Percentiles rank a stretch among this genome's conserved stretches.
Evolutionary conservation across 192 early-diverging fungal species (phyloP).

Genomic region (Coemansia sp.): DNA sequence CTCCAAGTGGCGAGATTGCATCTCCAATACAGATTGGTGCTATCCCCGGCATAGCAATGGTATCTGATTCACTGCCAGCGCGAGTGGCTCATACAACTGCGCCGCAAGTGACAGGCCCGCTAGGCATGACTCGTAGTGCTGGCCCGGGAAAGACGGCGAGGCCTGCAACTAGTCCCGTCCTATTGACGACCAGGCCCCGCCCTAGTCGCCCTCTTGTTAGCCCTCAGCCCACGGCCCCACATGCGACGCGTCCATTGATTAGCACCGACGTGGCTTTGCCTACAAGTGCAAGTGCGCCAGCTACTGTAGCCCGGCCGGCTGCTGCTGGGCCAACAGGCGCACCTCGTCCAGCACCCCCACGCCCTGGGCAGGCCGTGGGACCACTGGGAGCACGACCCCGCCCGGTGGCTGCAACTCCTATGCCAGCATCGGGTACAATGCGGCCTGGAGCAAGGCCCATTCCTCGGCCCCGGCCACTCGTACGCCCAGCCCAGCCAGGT

Average conservation of each 20-base stretch:
- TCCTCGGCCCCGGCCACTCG: constrained; percentile 22
- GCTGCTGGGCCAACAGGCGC: neutral
- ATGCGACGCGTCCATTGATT: neutral
- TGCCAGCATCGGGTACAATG: neutral
- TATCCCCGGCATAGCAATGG: neutral
- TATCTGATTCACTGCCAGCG: neutral
- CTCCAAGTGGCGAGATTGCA: neutral
- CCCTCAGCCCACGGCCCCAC: neutral
- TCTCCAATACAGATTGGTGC: neutral
- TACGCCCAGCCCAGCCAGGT: constrained; percentile 22
- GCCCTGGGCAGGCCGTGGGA: constrained; percentile 10
- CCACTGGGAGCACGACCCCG: constrained; percentile 28
- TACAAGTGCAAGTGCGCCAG: neutral
- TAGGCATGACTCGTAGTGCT: neutral
- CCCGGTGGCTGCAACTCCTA: neutral
- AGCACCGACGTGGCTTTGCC: neutral
- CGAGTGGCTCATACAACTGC: neutral
- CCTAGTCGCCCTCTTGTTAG: constrained; percentile 1
- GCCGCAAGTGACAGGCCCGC: neutral
- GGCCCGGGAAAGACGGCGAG: neutral
- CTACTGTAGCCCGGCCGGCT: neutral
- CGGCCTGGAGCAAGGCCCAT: constrained; percentile 30
- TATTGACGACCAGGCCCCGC: constrained; percentile 6
- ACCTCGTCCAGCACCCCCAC: neutral
- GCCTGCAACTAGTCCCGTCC: constrained; percentile 7